phyloP scores from a whole-genome alignment of 2,329 filamentous ascomycete species.

The Periconia sp. region DNA sequence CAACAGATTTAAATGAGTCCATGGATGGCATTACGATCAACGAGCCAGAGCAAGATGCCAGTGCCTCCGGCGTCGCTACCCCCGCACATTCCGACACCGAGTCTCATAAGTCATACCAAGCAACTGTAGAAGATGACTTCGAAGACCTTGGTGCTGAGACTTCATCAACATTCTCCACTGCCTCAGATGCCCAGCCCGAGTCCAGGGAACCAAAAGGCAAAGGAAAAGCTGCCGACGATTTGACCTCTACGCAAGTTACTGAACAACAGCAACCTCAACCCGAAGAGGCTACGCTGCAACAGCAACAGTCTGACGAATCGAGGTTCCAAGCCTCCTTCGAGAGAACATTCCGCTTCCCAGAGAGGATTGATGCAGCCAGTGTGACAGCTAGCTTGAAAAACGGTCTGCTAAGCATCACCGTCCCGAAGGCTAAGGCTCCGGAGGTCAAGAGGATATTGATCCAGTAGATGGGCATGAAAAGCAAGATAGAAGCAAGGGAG shows the following conservation, averaged over 20 bases:
- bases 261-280: constrained; percentile 22
- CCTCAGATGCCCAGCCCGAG: constrained; percentile 19
- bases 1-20: constrained; percentile 13
- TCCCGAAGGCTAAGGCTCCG: constrained; percentile 64
- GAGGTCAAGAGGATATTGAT: constrained; percentile 36
- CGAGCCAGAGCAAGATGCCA: constrained; percentile 21
- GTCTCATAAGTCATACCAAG: constrained; percentile 41
- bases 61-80: constrained; percentile 18
- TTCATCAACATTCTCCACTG: constrained; percentile 31
- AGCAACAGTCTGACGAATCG: constrained; percentile 21
- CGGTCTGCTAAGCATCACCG: constrained; percentile 67
- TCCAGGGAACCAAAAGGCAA: constrained; percentile 34
- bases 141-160: constrained; percentile 42
- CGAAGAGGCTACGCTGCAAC: constrained; percentile 19
- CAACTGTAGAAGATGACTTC: constrained; percentile 45
- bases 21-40: constrained; percentile 28
- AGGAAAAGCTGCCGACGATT: constrained; percentile 30
- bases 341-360: constrained; percentile 71
- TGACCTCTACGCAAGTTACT: constrained; percentile 20
- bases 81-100: constrained; percentile 32
- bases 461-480: constrained; percentile 19
- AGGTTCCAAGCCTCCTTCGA: constrained; percentile 71
- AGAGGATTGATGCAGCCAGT: constrained; percentile 65
- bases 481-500: neutral
- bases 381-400: constrained; percentile 70